Evolutionary conservation across 768 basidiomycete species (phyloP).

Genomic region (Leccinum uliginosum): DNA sequence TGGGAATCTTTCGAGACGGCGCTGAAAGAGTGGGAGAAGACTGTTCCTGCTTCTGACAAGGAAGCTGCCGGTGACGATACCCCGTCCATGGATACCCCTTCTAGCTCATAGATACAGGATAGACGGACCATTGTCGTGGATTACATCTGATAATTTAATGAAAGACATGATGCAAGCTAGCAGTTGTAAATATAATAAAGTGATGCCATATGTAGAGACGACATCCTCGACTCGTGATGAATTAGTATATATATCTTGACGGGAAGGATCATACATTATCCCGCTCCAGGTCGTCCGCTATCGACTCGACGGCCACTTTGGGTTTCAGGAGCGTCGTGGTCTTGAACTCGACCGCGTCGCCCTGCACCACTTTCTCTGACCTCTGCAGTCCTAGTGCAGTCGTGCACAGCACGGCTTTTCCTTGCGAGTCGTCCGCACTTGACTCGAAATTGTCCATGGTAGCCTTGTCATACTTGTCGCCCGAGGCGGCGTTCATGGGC

Average conservation of each 20-base stretch:
- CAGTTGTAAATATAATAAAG: conserved; percentile 26
- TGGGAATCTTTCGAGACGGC: conserved; percentile 75
- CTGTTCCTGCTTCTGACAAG: conserved; percentile 19
- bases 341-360: conserved; percentile 44
- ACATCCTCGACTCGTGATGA: conserved; percentile 2
- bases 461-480: conserved; percentile 35
- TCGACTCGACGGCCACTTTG: conserved; percentile 45
- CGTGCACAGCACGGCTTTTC: conserved; percentile 44
- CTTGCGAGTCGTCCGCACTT: conserved; percentile 5
- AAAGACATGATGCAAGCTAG: conserved; percentile 5
- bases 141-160: conserved; percentile 21
- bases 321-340: conserved; percentile 48
- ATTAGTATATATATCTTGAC: neutral
- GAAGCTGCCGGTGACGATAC: conserved; percentile 19
- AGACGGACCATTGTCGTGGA: neutral
- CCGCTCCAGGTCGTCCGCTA: conserved; percentile 28
- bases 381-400: conserved; percentile 51
- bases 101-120: conserved; percentile 15
- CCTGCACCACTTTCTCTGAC: conserved; percentile 34
- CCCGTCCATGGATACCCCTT: conserved; percentile 22
- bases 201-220: conserved; percentile 11
- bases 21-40: conserved; percentile 63
- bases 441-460: conserved; percentile 47
- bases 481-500: conserved; percentile 41
- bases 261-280: conserved; percentile 16